These are phyloP conservation scores for Acer saccharum DNA, from an alignment of 345 rosid genomes.

Conservation along the genomic window DNA sequence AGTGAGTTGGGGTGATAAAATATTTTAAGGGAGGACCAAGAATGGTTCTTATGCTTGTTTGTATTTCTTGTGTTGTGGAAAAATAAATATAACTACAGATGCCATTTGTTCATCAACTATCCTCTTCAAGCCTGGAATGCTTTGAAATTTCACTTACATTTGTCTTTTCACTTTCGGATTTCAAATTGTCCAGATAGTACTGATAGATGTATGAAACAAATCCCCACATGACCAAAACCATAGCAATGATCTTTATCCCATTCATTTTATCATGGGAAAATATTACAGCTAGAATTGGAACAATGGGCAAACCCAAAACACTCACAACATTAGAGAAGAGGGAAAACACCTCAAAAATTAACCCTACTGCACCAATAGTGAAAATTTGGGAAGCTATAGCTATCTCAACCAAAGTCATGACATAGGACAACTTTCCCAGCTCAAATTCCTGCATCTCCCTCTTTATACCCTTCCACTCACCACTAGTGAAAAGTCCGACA, in stretches of 20 bases:
- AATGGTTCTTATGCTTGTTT: not conserved
- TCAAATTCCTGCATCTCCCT: slow-evolving; percentile 20
- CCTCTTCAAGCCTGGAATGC: slow-evolving; percentile 15
- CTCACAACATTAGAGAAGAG: slow-evolving; percentile 37
- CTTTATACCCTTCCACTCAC: slow-evolving; percentile 22
- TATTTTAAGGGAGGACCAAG: slow-evolving; percentile 5
- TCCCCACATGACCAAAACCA: slow-evolving; percentile 66
- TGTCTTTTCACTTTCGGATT: slow-evolving; percentile 19
- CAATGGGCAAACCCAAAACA: slow-evolving; percentile 55
- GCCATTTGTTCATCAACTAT: not conserved
- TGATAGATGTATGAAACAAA: slow-evolving; percentile 23
- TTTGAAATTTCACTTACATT: slow-evolving; percentile 10
- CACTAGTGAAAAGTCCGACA: slow-evolving; percentile 27
- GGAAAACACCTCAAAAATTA: slow-evolving; percentile 30
- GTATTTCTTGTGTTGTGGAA: slow-evolving; percentile 2
- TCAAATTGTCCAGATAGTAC: slow-evolving; percentile 12
- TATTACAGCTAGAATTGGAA: slow-evolving; percentile 56
- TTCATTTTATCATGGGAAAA: slow-evolving; percentile 58
- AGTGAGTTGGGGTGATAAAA: not conserved
- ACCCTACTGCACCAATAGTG: slow-evolving; percentile 17
- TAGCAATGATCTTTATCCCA: slow-evolving; percentile 52
- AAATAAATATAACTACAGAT: not conserved
- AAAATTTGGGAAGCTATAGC: slow-evolving; percentile 30
- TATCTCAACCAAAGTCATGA: slow-evolving; percentile 23
- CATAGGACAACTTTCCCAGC: slow-evolving; percentile 19